These are phyloP conservation scores for Thalassiosira gravida DNA, from an alignment of 352 stramenopile genomes.

Conservation along the genomic window DNA sequence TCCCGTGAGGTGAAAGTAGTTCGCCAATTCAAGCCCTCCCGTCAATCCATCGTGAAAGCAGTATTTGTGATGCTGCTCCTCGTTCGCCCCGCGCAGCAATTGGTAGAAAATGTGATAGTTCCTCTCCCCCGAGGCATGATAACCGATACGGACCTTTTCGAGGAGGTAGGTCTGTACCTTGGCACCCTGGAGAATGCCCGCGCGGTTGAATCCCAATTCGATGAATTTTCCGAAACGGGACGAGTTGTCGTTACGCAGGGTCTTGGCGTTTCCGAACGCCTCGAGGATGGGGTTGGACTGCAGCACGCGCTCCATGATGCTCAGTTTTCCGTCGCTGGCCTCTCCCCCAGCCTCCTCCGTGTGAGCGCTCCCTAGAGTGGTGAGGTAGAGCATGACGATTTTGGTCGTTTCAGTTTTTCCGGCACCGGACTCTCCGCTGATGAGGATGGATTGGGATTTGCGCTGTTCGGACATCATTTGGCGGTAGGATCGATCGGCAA, in stretches of 20 bases:
- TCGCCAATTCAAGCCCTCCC: conserved; percentile 75
- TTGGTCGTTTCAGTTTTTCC: conserved; percentile 92
- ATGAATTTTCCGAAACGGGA: conserved; percentile 88
- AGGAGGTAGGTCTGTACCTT: conserved; percentile 90
- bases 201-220: conserved; percentile 81
- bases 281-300: conserved; percentile 98
- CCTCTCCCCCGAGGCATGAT: conserved; percentile 91
- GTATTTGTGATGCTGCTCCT: conserved; percentile 83
- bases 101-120: conserved; percentile 91
- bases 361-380: not conserved
- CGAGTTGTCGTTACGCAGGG: conserved; percentile 87
- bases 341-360: not conserved
- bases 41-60: conserved; percentile 68
- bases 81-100: conserved; percentile 77
- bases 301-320: conserved; percentile 90
- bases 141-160: conserved; percentile 93
- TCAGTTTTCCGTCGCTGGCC: conserved; percentile 70
- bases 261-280: conserved; percentile 94
- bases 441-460: conserved; percentile 88
- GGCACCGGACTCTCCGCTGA: conserved; percentile 87
- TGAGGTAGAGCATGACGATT: conserved; percentile 94
- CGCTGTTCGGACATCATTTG: conserved; percentile 87
- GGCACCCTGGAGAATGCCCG: conserved; percentile 71
- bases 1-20: conserved; percentile 82
- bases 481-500: conserved; percentile 87